phyloP scores from a whole-genome alignment of 768 basidiomycete genomes.

The Pulveroboletus sp. region DNA sequence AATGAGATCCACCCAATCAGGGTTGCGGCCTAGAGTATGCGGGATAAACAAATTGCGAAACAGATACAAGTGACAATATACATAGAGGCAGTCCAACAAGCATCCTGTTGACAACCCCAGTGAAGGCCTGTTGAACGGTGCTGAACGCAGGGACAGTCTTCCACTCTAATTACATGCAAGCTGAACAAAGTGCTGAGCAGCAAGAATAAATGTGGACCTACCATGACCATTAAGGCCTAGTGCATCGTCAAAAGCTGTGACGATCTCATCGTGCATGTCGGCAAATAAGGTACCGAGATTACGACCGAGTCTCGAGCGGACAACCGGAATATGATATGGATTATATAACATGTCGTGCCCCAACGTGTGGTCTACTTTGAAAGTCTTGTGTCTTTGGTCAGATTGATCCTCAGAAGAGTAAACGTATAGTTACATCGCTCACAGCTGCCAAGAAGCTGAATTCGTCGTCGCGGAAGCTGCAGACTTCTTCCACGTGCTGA shows the following conservation, averaged over 20 bases:
- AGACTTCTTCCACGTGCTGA: slow-evolving; percentile 37
- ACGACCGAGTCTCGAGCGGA: slow-evolving; percentile 33
- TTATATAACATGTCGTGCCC: slow-evolving; percentile 27
- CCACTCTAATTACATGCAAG: slow-evolving; percentile 6
- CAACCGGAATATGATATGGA: slow-evolving; percentile 29
- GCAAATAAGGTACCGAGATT: slow-evolving; percentile 36
- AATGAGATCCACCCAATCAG: slow-evolving; percentile 30
- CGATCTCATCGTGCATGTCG: slow-evolving; percentile 43
- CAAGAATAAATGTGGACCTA: not conserved
- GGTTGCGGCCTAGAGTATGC: slow-evolving; percentile 5
- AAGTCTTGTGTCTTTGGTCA: slow-evolving; percentile 19
- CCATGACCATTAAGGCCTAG: slow-evolving; percentile 24
- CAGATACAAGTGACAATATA: not conserved
- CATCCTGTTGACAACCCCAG: slow-evolving; percentile 4
- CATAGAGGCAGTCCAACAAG: slow-evolving; percentile 18
- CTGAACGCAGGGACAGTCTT: slow-evolving; percentile 2
- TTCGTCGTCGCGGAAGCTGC: slow-evolving; percentile 37
- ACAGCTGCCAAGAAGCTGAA: slow-evolving; percentile 32
- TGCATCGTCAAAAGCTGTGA: slow-evolving; percentile 35
- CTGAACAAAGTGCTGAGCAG: not conserved
- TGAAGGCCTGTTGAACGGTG: not conserved
- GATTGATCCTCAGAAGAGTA: not conserved
- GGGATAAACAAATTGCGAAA: not conserved
- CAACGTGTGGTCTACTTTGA: slow-evolving; percentile 37
- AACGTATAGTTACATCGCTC: not conserved